Evolutionary conservation across 2,329 filamentous ascomycete genomes (phyloP).

Genomic region (Capronia epimyces): DNA sequence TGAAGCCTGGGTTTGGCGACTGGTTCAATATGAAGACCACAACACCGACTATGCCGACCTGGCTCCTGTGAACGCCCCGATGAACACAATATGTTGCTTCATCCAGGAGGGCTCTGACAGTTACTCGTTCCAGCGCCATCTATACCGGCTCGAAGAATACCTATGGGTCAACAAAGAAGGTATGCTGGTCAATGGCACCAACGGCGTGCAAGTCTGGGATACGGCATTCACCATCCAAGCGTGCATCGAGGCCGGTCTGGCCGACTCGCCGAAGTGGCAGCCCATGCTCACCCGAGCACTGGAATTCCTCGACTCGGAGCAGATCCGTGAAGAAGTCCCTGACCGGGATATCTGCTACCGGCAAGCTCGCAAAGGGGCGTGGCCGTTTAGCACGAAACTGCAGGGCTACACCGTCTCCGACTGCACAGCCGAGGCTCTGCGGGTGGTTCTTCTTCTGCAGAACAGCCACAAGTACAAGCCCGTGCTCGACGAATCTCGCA

Average conservation of each 20-base stretch:
- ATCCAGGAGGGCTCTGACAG: slow-evolving; percentile 74
- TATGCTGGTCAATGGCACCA: slow-evolving; percentile 92
- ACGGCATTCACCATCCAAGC: slow-evolving; percentile 86
- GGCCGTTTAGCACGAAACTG: slow-evolving; percentile 87
- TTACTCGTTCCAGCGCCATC: slow-evolving; percentile 65
- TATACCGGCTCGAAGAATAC: slow-evolving; percentile 77
- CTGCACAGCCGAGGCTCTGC: slow-evolving; percentile 86
- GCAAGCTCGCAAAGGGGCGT: slow-evolving; percentile 84
- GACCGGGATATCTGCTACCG: slow-evolving; percentile 79
- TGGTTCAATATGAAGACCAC: slow-evolving; percentile 84
- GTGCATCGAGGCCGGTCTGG: slow-evolving; percentile 70
- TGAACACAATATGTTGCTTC: slow-evolving; percentile 86
- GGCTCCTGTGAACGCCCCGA: slow-evolving; percentile 80
- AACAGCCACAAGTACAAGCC: slow-evolving; percentile 68
- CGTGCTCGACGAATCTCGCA: slow-evolving; percentile 67
- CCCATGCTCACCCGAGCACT: slow-evolving; percentile 80
- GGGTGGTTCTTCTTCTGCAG: slow-evolving; percentile 79
- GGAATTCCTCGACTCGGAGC: slow-evolving; percentile 80
- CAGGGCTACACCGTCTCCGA: slow-evolving; percentile 96
- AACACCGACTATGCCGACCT: slow-evolving; percentile 85
- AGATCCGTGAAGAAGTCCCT: slow-evolving; percentile 76
- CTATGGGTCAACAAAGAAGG: slow-evolving; percentile 90
- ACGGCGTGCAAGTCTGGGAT: slow-evolving; percentile 97
- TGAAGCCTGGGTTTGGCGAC: slow-evolving; percentile 73
- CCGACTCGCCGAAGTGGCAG: slow-evolving; percentile 68